Evolutionary conservation across 2,329 filamentous ascomycete species (phyloP).

Genomic region (Aspergillus ochraceus): DNA sequence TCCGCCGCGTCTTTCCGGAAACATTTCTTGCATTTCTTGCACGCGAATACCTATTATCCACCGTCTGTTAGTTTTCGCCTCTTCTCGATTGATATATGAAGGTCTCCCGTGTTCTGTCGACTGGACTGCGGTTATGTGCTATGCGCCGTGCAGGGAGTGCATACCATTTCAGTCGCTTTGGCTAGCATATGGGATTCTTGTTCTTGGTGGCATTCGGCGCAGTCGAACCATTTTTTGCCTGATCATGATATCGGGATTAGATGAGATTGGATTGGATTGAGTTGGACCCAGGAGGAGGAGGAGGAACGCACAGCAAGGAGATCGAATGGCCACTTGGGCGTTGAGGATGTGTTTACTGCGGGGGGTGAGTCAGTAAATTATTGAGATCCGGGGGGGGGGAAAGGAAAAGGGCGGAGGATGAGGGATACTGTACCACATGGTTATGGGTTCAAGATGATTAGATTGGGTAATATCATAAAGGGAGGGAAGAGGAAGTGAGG

Average conservation of each 20-base stretch:
- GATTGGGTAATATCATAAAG: neutral
- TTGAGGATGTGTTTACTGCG: slow-evolving; percentile 95
- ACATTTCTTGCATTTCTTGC: slow-evolving; percentile 98
- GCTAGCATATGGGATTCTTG: slow-evolving; percentile 72
- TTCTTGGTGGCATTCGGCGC: slow-evolving; percentile 89
- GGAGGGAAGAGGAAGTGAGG: slow-evolving; percentile 1
- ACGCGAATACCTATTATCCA: slow-evolving; percentile 66
- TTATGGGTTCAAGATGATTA: neutral
- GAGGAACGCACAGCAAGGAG: slow-evolving; percentile 77
- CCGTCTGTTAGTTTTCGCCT: neutral
- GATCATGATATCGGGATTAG: slow-evolving; percentile 6
- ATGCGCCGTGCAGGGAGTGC: neutral
- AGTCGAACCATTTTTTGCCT: slow-evolving; percentile 99
- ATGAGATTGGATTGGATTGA: neutral
- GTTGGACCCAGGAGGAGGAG: neutral
- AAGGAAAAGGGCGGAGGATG: neutral
- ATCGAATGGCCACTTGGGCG: slow-evolving; percentile 93
- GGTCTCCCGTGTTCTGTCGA: too few species aligned
- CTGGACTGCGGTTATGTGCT: too few species aligned
- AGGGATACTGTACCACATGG: slow-evolving; percentile 29
- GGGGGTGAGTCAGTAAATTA: slow-evolving; percentile 9
- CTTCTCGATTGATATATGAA: too few species aligned
- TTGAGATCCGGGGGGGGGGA: neutral
- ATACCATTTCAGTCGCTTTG: slow-evolving; percentile 78
- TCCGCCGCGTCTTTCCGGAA: slow-evolving; percentile 92